Evolutionary conservation across 345 rosid species (phyloP), one percentile per base, ranked within the genome.

Genomic region (Fremontodendron californicum): DNA sequence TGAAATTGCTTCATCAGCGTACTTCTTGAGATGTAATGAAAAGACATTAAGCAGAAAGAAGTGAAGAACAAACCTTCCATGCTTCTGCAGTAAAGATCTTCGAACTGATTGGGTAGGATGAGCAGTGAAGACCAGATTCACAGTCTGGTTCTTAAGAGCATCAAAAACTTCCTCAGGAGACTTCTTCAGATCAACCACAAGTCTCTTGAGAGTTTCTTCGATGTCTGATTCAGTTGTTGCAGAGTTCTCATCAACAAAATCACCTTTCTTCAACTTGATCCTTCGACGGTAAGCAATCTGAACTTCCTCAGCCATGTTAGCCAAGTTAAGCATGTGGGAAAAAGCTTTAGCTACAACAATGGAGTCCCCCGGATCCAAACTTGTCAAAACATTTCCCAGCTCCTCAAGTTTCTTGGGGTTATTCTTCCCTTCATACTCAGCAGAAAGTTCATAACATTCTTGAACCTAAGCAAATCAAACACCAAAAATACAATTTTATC

Each of bases 21-120:
- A 64, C 25, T 63, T 63, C 25, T 35, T 63, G 45, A 18, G 12
- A 63, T 63, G 25, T 33, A 35, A 63, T 16, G 2, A 19, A 15
- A 63, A 51, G 13, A 25, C 62, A 60, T 5, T 60, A 19, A 19
- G 49, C 58, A 27, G 39, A 5, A 57, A 29, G 25, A 70, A 33
- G 31, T 45, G 33, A 5, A 76, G 6, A 75, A 74, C 81, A 27
- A 77, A 96, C 99, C 99, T 93, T 62, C 87, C 98, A 79, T 93
- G 98, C 85, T 96, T 96, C 88, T 96, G 97, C 81, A 96, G 97
- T 87, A 96, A 89, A 39, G 99, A 96, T 88, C 99, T 86, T 45
- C 97, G 96, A 37, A 96, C 89, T 23, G 98, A 92, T 78, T 96
- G 99, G 16, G 99, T 96, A 81, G 99, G 99, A 79, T 96, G 99